Base-by-base conservation (phyloP, 768 basidiomycete genomes). In the Piloderma croceum region DNA sequence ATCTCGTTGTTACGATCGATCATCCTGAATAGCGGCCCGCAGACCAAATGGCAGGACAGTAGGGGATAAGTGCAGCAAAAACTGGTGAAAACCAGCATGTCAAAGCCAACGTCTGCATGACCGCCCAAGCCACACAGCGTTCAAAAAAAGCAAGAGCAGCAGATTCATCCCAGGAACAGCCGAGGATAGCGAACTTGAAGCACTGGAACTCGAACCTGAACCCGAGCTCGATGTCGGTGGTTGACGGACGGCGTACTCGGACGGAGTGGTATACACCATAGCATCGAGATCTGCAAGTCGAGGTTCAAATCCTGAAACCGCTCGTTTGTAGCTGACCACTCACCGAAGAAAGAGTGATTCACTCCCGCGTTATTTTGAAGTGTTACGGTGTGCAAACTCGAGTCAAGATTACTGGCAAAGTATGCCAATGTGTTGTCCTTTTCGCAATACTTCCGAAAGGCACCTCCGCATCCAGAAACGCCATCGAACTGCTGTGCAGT, bases 391-490 rank as follows among this genome's bases (percentile, higher is more conserved):
- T 73, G 71, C 24, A 55, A 33, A 6, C 61, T 59, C 20, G 49
- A 49, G 21, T 63, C 61, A 34, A 74, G 59, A 33, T 71, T 73
- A 7, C 64, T 64, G 4, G 67, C 68, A 24, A 74, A 56, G 45
- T 61, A 74, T 39, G 61, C 57, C 31, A 73, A 52, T 0, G 68
- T 63, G 34, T 61, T 55, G 45, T 65, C 63, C 49, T 73, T 65
- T 48, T 73, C 71, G 54, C 70, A 73, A 12, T 68, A 69, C 52
- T 50, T 34, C 0, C 64, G 70, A 34, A 65, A 73, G 2, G 61
- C 65, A 5, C 70, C 68, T 17, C 71, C 71, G 41, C 71, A 73
- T 3, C 71, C 71, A 1, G 71, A 71, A 27, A 65, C 56, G 5
- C 69, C 70, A 45, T 60, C 57, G 44, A 59, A 65, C 7, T 58